Evolutionary conservation across 1,284 basidiomycete species (phyloP).

Genomic region (Bjerkandera adusta): DNA sequence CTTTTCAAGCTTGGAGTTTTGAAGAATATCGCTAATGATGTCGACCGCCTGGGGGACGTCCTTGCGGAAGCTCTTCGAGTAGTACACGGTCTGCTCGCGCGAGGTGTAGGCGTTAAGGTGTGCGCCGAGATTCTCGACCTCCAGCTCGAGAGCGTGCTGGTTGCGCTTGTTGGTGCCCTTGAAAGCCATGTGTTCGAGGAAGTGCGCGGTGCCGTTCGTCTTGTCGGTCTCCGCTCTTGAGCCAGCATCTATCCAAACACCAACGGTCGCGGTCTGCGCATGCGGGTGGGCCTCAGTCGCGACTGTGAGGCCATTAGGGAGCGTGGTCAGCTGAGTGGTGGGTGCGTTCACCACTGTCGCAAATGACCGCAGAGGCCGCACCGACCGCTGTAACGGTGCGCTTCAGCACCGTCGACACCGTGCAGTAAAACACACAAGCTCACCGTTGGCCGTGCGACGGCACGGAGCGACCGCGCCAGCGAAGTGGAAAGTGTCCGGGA

Average conservation of each 20-base stretch:
- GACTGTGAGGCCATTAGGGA: slow-evolving; percentile 91
- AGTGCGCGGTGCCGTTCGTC: slow-evolving; percentile 97
- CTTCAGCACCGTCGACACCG: background rate
- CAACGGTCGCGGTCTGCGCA: slow-evolving; percentile 97
- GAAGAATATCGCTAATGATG: slow-evolving; percentile 98
- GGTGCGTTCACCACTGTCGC: slow-evolving; percentile 77
- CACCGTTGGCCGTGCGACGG: slow-evolving; percentile 55
- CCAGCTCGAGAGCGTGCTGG: slow-evolving; percentile 92
- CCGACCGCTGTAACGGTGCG: slow-evolving; percentile 29
- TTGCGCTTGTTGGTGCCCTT: slow-evolving; percentile 91
- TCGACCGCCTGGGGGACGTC: slow-evolving; percentile 92
- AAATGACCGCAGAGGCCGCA: slow-evolving; percentile 53
- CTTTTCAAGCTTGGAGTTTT: slow-evolving; percentile 94
- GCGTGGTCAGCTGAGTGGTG: slow-evolving; percentile 83
- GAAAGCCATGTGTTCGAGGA: slow-evolving; percentile 98
- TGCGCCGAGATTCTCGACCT: slow-evolving; percentile 98
- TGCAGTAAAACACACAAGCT: background rate
- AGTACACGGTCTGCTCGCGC: slow-evolving; percentile 99
- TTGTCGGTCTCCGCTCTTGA: slow-evolving; percentile 93
- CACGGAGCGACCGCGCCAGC: slow-evolving; percentile 61
- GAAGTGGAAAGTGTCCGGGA: slow-evolving; percentile 58
- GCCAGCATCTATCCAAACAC: slow-evolving; percentile 99
- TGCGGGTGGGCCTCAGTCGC: slow-evolving; percentile 91
- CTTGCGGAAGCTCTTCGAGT: slow-evolving; percentile 98
- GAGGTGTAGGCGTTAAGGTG: slow-evolving; percentile 99